Evolutionary conservation across 2,329 filamentous ascomycete genomes (phyloP).

Genomic region (Chrysoporthe cubensis): DNA sequence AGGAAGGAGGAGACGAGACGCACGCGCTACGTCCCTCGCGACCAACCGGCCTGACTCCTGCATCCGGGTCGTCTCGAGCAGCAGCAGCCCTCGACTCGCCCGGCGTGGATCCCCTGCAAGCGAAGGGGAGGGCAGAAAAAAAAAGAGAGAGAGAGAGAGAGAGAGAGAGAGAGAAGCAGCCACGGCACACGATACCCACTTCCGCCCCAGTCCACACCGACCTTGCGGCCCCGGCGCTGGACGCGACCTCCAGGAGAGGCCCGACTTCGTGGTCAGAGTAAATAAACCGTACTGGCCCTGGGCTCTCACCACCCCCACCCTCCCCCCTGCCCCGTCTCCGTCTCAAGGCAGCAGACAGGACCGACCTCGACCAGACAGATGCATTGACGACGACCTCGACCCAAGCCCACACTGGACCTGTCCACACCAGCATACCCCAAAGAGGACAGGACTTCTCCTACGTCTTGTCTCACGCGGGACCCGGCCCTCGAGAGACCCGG

Average conservation of each 20-base stretch:
- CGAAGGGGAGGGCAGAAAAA: neutral
- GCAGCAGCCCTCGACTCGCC: constrained; percentile 25
- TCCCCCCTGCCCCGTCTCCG: constrained; percentile 8
- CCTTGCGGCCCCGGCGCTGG: constrained; percentile 26
- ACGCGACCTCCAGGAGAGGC: constrained; percentile 27
- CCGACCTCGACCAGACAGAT: constrained; percentile 3
- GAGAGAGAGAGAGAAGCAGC: constrained; percentile 8
- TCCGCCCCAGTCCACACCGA: constrained; percentile 25
- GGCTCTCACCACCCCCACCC: constrained; percentile 4
- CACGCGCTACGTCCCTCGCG: neutral
- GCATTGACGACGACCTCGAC: constrained; percentile 16
- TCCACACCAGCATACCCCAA: neutral
- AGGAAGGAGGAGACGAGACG: neutral
- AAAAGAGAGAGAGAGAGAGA: neutral
- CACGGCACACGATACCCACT: constrained; percentile 17
- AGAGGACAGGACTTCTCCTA: neutral
- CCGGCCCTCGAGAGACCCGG: neutral
- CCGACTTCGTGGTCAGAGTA: constrained; percentile 1
- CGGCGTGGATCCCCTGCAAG: constrained; percentile 21
- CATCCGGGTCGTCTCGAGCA: constrained; percentile 6
- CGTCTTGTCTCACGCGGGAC: neutral
- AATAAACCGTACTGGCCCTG: constrained; percentile 11
- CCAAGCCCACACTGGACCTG: constrained; percentile 4
- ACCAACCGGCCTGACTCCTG: neutral
- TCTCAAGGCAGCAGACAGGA: constrained; percentile 12